Evolutionary conservation across 2,329 filamentous ascomycete genomes (phyloP).

Genomic region (Ascochyta koolunga): DNA sequence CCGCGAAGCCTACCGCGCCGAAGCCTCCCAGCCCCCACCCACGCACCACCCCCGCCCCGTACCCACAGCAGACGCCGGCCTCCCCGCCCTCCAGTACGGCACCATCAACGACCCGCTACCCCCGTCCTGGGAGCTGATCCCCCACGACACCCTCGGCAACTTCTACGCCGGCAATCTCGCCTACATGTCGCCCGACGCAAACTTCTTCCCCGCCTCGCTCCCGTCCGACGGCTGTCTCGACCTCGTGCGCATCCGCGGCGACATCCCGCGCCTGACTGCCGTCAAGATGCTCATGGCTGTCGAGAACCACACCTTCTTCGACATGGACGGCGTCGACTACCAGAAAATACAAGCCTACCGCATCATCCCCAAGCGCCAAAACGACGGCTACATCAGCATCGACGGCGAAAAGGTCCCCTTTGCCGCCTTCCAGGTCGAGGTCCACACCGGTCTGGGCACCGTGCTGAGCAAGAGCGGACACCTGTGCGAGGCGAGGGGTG

Average conservation of each 20-base stretch:
- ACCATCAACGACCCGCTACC: constrained; percentile 79
- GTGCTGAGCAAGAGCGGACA: constrained; percentile 78
- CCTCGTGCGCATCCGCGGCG: constrained; percentile 78
- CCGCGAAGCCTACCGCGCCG: constrained; percentile 69
- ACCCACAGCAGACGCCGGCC: constrained; percentile 43
- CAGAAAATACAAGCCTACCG: constrained; percentile 87
- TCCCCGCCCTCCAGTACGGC: constrained; percentile 79
- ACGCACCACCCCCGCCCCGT: constrained; percentile 31
- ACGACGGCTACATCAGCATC: constrained; percentile 84
- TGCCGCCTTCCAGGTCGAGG: constrained; percentile 87
- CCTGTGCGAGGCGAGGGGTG: constrained; percentile 67
- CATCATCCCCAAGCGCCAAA: constrained; percentile 71
- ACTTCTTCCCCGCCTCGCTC: constrained; percentile 85
- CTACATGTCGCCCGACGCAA: constrained; percentile 84
- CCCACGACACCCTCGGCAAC: constrained; percentile 80
- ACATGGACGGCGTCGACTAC: constrained; percentile 77
- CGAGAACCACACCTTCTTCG: constrained; percentile 77
- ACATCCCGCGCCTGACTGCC: constrained; percentile 70
- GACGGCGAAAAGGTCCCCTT: constrained; percentile 90
- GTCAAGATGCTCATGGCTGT: constrained; percentile 74
- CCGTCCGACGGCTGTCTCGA: constrained; percentile 87
- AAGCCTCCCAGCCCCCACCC: constrained; percentile 31
- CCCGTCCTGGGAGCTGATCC: constrained; percentile 74
- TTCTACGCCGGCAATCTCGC: constrained; percentile 97
- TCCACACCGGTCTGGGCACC: constrained; percentile 81